phyloP scores from a whole-genome alignment of 2,329 filamentous ascomycete genomes.

The Elsinoe ampelina region DNA sequence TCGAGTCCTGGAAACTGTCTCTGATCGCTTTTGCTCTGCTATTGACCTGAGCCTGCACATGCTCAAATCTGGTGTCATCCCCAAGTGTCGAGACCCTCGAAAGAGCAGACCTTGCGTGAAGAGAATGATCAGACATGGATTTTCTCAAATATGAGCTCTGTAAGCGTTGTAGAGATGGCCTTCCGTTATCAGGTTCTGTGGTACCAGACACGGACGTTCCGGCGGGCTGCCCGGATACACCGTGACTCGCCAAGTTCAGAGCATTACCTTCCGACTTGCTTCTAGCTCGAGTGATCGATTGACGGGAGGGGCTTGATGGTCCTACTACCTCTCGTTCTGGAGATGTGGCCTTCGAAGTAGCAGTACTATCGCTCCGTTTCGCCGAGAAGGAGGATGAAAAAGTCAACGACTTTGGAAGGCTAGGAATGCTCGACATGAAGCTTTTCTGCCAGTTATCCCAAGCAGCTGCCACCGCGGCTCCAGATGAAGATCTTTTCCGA shows the following conservation, averaged over 20 bases:
- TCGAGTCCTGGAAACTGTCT: conserved; percentile 78
- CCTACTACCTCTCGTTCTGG: neutral
- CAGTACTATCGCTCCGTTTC: conserved; percentile 12
- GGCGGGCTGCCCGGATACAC: neutral
- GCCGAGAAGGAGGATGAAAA: conserved; percentile 21
- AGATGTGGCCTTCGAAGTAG: conserved; percentile 3
- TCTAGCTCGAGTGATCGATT: neutral
- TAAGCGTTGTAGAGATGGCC: conserved; percentile 10
- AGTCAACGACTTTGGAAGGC: conserved; percentile 24
- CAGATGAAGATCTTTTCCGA: conserved; percentile 30
- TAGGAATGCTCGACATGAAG: conserved; percentile 23
- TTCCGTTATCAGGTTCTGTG: neutral
- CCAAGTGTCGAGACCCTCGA: conserved; percentile 76
- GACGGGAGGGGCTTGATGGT: neutral
- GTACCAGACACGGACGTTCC: neutral
- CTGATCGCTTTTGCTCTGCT: conserved; percentile 81
- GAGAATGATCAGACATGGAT: conserved; percentile 66
- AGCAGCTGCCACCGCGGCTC: conserved; percentile 12
- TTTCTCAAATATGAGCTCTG: conserved; percentile 39
- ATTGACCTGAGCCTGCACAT: conserved; percentile 78
- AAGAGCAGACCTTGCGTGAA: conserved; percentile 61
- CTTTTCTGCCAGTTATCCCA: conserved; percentile 21
- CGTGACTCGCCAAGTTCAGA: neutral
- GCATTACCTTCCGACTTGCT: conserved; percentile 9
- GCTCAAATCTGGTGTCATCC: conserved; percentile 69